A percentile compares a stretch with the other conserved stretches of the same genome.
phyloP scores from a whole-genome alignment of 169 alveolate genomes.

The Eimeria maxima region DNA sequence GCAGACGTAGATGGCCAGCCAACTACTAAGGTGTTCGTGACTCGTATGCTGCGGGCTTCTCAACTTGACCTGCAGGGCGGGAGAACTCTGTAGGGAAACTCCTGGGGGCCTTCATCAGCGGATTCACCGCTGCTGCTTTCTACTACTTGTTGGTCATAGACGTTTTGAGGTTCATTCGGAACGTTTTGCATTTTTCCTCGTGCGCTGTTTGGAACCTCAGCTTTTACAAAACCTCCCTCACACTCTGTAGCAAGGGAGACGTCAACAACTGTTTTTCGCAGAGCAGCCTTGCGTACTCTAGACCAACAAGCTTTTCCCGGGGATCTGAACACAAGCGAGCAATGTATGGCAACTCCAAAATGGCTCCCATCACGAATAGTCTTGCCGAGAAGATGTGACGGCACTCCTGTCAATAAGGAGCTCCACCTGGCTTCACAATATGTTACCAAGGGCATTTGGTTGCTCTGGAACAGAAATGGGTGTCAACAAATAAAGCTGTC shows the following conservation, averaged over 20 bases:
- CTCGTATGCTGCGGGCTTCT: background rate
- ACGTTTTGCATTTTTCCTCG: background rate
- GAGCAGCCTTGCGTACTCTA: constrained; percentile 57
- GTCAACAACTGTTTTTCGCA: background rate
- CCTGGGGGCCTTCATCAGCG: constrained; percentile 36
- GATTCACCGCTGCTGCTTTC: constrained; percentile 68
- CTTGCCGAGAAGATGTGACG: background rate
- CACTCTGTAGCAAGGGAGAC: background rate
- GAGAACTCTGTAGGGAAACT: constrained; percentile 60
- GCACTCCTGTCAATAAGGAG: background rate
- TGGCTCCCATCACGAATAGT: background rate
- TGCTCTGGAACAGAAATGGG: background rate
- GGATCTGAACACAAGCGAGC: constrained; percentile 30
- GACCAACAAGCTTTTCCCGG: constrained; percentile 73
- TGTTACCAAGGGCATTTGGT: background rate
- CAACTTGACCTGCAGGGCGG: constrained; percentile 66
- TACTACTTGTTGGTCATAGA: background rate
- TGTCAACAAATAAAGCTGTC: background rate
- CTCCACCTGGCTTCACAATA: background rate
- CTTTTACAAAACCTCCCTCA: background rate
- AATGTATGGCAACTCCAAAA: background rate
- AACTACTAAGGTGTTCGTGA: background rate
- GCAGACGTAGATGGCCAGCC: background rate
- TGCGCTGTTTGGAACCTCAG: constrained; percentile 36
- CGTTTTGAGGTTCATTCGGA: background rate